Percentiles rank a stretch among this genome's conserved stretches.
These are phyloP conservation scores for Sphagnum contortum DNA, from an alignment of 225 moss, liverwort and hornwort genomes.

Conservation along the genomic window DNA sequence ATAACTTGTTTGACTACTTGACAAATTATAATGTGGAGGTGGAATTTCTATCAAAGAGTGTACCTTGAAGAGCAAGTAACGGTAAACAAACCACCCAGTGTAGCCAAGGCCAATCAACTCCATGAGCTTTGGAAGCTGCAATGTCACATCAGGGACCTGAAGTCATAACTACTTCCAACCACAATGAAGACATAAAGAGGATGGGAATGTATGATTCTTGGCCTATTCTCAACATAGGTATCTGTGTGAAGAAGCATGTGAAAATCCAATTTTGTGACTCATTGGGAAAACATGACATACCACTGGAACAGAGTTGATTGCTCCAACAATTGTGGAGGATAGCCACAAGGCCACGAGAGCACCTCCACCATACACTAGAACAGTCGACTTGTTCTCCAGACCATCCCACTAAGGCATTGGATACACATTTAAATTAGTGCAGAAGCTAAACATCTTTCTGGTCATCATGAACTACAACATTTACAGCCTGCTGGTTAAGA, in stretches of 20 bases:
- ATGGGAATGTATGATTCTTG: too few relatives aligned
- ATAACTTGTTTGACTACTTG: too few relatives aligned
- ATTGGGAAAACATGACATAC: constrained; percentile 15
- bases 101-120: constrained; percentile 80
- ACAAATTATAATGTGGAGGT: neutral
- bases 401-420: constrained; percentile 40
- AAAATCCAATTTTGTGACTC: neutral
- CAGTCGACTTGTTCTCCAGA: constrained; percentile 59
- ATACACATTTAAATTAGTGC: neutral
- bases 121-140: constrained; percentile 72
- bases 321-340: constrained; percentile 71
- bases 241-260: neutral
- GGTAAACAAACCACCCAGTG: constrained; percentile 81
- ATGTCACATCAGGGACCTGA: neutral
- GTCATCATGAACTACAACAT: neutral
- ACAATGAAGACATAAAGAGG: neutral
- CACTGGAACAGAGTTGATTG: constrained; percentile 76
- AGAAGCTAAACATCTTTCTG: neutral
- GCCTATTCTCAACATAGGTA: too few relatives aligned
- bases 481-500: too few relatives aligned
- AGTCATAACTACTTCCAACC: neutral
- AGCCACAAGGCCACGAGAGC: constrained; percentile 74
- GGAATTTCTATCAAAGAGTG: constrained; percentile 1
- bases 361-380: constrained; percentile 66
- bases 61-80: constrained; percentile 78